Percentiles rank a stretch among this genome's conserved stretches.
Conservation (phyloP, 164 flowering plant genomes). For the Brasenia schreberi region DNA sequence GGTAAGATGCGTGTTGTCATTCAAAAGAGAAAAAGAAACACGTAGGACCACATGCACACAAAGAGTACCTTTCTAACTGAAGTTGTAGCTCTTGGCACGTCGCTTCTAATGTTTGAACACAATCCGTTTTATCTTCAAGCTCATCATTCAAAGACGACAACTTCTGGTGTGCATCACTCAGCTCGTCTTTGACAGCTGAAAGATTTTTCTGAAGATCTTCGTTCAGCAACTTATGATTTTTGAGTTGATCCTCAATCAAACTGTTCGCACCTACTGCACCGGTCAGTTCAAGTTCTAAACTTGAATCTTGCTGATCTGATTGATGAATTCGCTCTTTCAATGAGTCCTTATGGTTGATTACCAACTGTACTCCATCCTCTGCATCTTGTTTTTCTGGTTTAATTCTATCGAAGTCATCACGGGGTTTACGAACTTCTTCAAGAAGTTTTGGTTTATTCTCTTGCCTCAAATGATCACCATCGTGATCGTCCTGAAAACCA, state of each 20-base stretch:
- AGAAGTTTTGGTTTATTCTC: slow-evolving; percentile 13
- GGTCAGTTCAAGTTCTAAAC: slow-evolving; percentile 29
- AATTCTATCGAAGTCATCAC: slow-evolving; percentile 24
- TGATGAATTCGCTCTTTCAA: slow-evolving; percentile 35
- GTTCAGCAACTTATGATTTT: slow-evolving; percentile 44
- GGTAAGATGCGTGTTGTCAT: background rate
- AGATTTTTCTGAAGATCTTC: slow-evolving; percentile 78
- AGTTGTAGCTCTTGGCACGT: slow-evolving; percentile 84
- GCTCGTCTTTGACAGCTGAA: slow-evolving; percentile 35
- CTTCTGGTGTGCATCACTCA: slow-evolving; percentile 48
- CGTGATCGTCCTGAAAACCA: background rate
- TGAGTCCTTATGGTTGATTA: slow-evolving; percentile 14
- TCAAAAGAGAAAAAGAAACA: too few species aligned
- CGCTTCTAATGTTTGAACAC: slow-evolving; percentile 62
- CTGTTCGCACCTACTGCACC: slow-evolving; percentile 30
- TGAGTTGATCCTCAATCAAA: slow-evolving; percentile 48
- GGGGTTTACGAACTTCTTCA: slow-evolving; percentile 31
- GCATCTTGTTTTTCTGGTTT: slow-evolving; percentile 25
- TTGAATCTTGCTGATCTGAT: slow-evolving; percentile 24
- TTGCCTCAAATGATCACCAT: slow-evolving; percentile 6
- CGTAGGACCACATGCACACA: background rate
- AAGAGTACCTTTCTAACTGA: slow-evolving; percentile 65
- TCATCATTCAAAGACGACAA: slow-evolving; percentile 61
- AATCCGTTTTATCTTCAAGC: slow-evolving; percentile 53
- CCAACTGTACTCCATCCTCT: slow-evolving; percentile 31